Evolutionary conservation across 1,284 basidiomycete species (phyloP).

Genomic region (Melampsora larici-populina): DNA sequence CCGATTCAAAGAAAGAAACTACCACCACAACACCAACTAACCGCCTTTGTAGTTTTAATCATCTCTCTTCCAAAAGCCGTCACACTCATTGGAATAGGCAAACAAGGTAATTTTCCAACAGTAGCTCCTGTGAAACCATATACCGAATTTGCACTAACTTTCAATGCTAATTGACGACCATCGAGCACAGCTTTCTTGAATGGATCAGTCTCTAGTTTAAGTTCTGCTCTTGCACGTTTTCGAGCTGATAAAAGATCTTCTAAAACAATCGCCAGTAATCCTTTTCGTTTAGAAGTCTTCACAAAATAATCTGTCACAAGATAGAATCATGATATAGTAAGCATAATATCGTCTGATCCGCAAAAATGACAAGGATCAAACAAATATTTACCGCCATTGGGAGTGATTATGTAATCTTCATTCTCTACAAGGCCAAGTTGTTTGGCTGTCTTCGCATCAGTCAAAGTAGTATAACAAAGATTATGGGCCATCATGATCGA

Average conservation of each 20-base stretch:
- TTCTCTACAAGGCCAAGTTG: constrained; percentile 72
- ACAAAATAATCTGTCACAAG: constrained; percentile 71
- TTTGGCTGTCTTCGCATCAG: constrained; percentile 73
- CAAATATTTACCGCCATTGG: constrained; percentile 58
- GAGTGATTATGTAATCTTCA: constrained; percentile 79
- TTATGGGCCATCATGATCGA: constrained; percentile 99
- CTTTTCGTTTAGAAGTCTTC: constrained; percentile 70
- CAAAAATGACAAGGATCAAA: constrained; percentile 5
- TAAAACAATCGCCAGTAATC: constrained; percentile 80
- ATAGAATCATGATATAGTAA: not conserved
- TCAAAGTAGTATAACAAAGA: constrained; percentile 86
- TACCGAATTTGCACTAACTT: constrained; percentile 96
- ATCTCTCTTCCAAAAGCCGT: constrained; percentile 93
- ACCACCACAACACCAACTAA: constrained; percentile 48
- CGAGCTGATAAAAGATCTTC: constrained; percentile 86
- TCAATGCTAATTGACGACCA: constrained; percentile 86
- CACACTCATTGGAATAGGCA: constrained; percentile 85
- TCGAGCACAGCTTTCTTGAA: constrained; percentile 92
- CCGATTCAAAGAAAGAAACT: not conserved
- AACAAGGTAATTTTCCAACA: constrained; percentile 86
- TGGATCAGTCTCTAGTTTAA: constrained; percentile 90
- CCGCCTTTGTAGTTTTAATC: constrained; percentile 91
- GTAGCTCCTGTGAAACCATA: constrained; percentile 97
- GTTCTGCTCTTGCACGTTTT: constrained; percentile 84
- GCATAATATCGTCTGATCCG: not conserved